Evolutionary conservation across 768 basidiomycete genomes (phyloP).

Genomic region (Pholiota molesta): DNA sequence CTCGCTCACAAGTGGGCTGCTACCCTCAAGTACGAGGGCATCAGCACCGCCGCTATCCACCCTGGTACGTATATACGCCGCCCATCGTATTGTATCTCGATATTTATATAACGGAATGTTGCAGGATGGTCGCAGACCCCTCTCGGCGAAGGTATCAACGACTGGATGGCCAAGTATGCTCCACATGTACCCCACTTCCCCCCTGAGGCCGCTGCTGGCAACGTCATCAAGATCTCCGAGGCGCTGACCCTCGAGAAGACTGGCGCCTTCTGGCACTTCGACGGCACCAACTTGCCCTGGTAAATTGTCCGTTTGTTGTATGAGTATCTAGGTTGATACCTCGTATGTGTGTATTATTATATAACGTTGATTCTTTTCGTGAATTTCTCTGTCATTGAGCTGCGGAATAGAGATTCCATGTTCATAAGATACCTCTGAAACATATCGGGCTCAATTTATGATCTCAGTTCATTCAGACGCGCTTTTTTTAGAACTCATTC

Average conservation of each 20-base stretch:
- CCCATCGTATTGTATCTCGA: no score
- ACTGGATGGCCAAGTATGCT: conserved; percentile 28
- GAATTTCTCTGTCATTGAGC: no score
- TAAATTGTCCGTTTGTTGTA: neutral
- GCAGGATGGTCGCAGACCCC: conserved; percentile 26
- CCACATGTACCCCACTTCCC: conserved; percentile 23
- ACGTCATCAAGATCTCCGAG: conserved; percentile 21
- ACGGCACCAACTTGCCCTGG: conserved; percentile 18
- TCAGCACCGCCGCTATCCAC: conserved; percentile 25
- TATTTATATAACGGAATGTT: neutral
- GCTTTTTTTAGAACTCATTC: no score
- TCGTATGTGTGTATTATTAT: no score
- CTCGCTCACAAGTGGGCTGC: conserved; percentile 27
- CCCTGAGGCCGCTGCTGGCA: conserved; percentile 19
- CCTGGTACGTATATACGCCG: conserved; percentile 14
- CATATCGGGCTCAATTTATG: no score
- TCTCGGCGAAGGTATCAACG: conserved; percentile 21
- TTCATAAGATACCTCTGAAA: no score
- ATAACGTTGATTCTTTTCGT: no score
- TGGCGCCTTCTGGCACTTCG: conserved; percentile 17
- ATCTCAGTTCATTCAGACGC: no score
- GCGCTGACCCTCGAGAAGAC: conserved; percentile 19
- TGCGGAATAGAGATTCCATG: no score
- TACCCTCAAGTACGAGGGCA: conserved; percentile 23
- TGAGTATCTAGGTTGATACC: no score